Percentiles rank a stretch among this genome's conserved stretches.
These are phyloP conservation scores for Colletotrichum simmondsii DNA, from an alignment of 2,329 filamentous ascomycete genomes.

Conservation along the genomic window DNA sequence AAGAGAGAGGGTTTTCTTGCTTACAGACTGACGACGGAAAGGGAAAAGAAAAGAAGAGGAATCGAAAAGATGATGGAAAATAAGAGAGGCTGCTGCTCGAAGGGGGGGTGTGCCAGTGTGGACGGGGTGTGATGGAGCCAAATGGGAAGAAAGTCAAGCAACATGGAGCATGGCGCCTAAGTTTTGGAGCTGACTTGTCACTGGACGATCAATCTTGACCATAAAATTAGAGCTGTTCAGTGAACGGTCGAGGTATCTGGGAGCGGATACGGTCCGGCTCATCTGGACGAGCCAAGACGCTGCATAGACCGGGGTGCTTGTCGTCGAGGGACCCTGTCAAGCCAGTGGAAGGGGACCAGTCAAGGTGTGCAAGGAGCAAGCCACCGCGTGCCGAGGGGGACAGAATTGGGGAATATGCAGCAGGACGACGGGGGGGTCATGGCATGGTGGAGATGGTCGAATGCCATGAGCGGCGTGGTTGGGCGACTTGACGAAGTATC, in stretches of 20 bases:
- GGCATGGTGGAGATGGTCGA: slow-evolving; percentile 22
- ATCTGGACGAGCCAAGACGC: slow-evolving; percentile 35
- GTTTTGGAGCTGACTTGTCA: slow-evolving; percentile 52
- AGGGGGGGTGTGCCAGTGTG: slow-evolving; percentile 26
- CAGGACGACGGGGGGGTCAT: slow-evolving; percentile 21
- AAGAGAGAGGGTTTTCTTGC: slow-evolving; percentile 2
- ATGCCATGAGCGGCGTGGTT: slow-evolving; percentile 22
- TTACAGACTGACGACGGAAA: slow-evolving; percentile 26
- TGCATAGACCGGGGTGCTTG: slow-evolving; percentile 34
- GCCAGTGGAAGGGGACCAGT: slow-evolving; percentile 16
- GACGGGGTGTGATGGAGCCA: slow-evolving; percentile 49
- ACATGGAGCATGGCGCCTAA: slow-evolving; percentile 55
- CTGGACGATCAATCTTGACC: slow-evolving; percentile 50
- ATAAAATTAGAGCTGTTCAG: slow-evolving; percentile 55
- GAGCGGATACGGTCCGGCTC: slow-evolving; percentile 36
- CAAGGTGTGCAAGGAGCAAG: slow-evolving; percentile 31
- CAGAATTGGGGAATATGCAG: slow-evolving; percentile 33
- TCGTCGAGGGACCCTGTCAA: slow-evolving; percentile 30
- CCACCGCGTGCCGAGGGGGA: slow-evolving; percentile 34
- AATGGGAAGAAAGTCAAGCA: slow-evolving; percentile 48
- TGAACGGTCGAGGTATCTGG: slow-evolving; percentile 31
- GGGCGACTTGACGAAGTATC: slow-evolving; percentile 25
- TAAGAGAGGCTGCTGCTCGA: slow-evolving; percentile 33
- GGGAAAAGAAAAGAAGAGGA: slow-evolving; percentile 34
- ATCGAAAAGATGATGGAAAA: slow-evolving; percentile 37